Evolutionary conservation across 495 filamentous ascomycete genomes (phyloP), one percentile per base, ranked within the genome.

Genomic region (Pseudoneurospora amorphoporcata): DNA sequence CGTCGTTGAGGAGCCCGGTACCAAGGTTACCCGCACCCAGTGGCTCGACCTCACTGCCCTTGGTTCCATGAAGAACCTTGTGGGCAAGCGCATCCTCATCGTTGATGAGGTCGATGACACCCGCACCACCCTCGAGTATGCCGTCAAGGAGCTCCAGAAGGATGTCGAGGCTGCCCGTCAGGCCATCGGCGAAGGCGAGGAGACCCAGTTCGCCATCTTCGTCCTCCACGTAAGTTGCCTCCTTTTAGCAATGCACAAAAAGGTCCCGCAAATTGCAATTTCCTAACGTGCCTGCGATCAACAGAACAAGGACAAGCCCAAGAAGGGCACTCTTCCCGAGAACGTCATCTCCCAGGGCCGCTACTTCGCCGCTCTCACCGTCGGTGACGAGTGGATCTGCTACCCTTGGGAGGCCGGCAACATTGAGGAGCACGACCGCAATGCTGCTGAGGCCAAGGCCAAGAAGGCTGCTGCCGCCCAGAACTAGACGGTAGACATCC

Each of bases 41-140:
- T 99, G 95, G 95, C 88, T 99, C 58, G 95, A 99, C 81, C 86
- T 99, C 73, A 90, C 87, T 77, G 92, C 91, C 53, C 86, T 98
- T 45, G 87, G 88, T 74, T 90, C 94, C 79, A 98, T 97, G 88
- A 87, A 90, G 79, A 95, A 93, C 83, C 82, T 99, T 78, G 91
- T 99, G 73, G 95, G 95, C 79, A 97, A 97, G 89, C 93, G 94
- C 81, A 92, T 99, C 71, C 86, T 99, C 68, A 99, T 99, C 74
- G 96, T 99, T 7, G 95, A 99, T 78, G 95, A 99, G 86, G 95
- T 99, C 12, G 95, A 99, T 81, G 95, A 99, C 81, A 98, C 95
- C 39, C 88, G 95, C 75, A 99, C 95, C 16, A 99, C 95, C 6
- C 86, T 99, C 69, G 93, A 98, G 81, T 99, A 98, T 77, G 96